Base-by-base conservation (phyloP, 1,284 basidiomycete species). In the Malassezia japonica region DNA sequence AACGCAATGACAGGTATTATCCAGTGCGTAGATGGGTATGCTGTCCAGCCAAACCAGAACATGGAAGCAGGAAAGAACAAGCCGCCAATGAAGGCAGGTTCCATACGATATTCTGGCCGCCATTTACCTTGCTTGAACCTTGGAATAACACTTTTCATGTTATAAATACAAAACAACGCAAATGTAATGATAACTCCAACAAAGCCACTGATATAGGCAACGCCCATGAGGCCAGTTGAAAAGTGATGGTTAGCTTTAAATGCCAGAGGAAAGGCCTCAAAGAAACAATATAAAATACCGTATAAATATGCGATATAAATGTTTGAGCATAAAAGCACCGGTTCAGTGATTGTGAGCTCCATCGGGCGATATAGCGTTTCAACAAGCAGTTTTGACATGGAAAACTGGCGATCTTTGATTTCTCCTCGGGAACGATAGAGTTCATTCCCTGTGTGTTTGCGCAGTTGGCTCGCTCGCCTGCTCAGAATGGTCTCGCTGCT, bases 61-160 rank as follows among this genome's bases (percentile, higher is more conserved):
- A 87, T 72, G 18, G 83, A 83, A 36, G 84, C 67, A 0, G 84
- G 84, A 1, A 82, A 80, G 50, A 85, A 81, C 36, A 83, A 71
- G 0, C 82, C 82, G 1, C 83, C 84, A 53, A 84, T 76, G 59
- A 86, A 50, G 1, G 67, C 65, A 15, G 70, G 60, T 7, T 60
- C 49, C 25, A 75, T 51, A 0, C 72, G 57, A 35, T 64, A 60
- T 48, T 75, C 74, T 8, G 73, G 73, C 86, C 78, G 44, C 48
- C 35, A 59, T 36, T 28, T 50, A 7, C 52, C 56, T 9, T 32
- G 41, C 10, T 37, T 24, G 12, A 57, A 43, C 12, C 56, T 31
- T 13, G 56, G 59, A 4, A 46, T 28, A 7, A 51, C 43, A 12
- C 32, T 13, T 7, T 45, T 48, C 1, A 44, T 18, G 32, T 57